Evolutionary conservation across 352 stramenopile genomes (phyloP).

Genomic region (Phytophthora foliorum): DNA sequence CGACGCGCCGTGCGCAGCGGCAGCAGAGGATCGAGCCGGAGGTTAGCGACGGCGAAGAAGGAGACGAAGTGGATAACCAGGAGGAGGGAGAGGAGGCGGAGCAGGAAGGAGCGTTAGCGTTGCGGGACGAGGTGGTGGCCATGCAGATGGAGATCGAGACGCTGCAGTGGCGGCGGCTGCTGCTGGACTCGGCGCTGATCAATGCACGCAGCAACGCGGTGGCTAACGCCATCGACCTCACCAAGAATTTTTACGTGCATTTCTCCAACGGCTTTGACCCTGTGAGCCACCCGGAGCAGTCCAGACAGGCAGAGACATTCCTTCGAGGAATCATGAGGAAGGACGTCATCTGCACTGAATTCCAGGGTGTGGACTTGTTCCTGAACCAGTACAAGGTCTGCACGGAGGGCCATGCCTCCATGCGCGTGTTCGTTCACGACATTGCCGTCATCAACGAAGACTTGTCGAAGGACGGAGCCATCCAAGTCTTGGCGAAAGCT

Average conservation of each 20-base stretch:
- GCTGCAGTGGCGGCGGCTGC: conserved; percentile 45
- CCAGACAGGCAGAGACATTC: conserved; percentile 39
- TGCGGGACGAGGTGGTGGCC: conserved; percentile 34
- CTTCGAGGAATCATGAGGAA: conserved; percentile 51
- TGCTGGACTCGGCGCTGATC: conserved; percentile 48
- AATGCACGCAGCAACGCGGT: conserved; percentile 43
- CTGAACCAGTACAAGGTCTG: conserved; percentile 54
- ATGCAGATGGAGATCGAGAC: conserved; percentile 47
- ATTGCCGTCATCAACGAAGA: conserved; percentile 39
- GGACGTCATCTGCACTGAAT: conserved; percentile 64
- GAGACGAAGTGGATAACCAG: conserved; percentile 11
- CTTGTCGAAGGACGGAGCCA: conserved; percentile 18
- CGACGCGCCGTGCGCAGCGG: background rate
- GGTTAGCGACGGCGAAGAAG: background rate
- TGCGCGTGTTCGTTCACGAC: conserved; percentile 40
- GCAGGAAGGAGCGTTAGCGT: background rate
- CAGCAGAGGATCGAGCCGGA: conserved; percentile 7
- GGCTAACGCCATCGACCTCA: conserved; percentile 43
- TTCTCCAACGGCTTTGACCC: conserved; percentile 56
- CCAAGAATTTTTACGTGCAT: conserved; percentile 52
- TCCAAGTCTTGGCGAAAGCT: conserved; percentile 56
- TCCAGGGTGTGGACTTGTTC: conserved; percentile 62
- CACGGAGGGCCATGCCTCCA: conserved; percentile 41
- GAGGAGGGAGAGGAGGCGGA: conserved; percentile 3
- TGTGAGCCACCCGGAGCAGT: conserved; percentile 21